A percentile compares a stretch with the other conserved stretches of the same genome.
Evolutionary conservation across 2,329 filamentous ascomycete species (phyloP).

Genomic region (Penicillium hordei): DNA sequence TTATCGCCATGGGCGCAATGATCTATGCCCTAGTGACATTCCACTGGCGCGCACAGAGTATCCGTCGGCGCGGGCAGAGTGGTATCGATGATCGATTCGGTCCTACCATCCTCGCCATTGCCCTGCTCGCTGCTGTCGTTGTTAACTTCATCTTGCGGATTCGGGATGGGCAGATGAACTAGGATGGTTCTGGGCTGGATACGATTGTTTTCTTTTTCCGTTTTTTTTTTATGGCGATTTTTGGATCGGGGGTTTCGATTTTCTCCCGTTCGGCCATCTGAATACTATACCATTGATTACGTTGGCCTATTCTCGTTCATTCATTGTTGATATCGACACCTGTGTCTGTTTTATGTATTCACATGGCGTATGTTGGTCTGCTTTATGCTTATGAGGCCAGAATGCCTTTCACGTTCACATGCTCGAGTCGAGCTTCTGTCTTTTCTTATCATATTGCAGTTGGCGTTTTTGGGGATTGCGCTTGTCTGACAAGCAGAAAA

Average conservation of each 20-base stretch:
- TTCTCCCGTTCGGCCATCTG: neutral
- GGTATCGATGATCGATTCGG: slow-evolving; percentile 97
- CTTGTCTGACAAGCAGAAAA: neutral
- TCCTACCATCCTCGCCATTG: slow-evolving; percentile 83
- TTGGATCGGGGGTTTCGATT: neutral
- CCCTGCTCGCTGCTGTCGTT: slow-evolving; percentile 82
- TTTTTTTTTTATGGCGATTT: neutral
- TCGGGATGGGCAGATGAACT: slow-evolving; percentile 27
- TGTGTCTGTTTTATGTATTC: neutral
- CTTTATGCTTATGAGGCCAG: slow-evolving; percentile 3
- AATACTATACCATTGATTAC: neutral
- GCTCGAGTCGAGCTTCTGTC: neutral
- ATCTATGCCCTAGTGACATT: slow-evolving; percentile 92
- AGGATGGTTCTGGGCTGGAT: neutral
- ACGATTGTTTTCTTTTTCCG: neutral
- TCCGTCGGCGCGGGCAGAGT: slow-evolving; percentile 84
- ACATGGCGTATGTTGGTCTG: slow-evolving; percentile 6
- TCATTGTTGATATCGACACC: neutral
- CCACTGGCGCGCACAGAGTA: slow-evolving; percentile 94
- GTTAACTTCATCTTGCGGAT: slow-evolving; percentile 88
- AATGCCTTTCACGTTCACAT: neutral
- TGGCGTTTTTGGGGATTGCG: neutral
- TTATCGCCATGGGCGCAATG: slow-evolving; percentile 94
- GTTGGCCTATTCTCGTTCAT: neutral
- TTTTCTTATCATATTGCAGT: slow-evolving; percentile 2